phyloP scores from a whole-genome alignment of 306 rosid species.

The Heteromeles arbutifolia region DNA sequence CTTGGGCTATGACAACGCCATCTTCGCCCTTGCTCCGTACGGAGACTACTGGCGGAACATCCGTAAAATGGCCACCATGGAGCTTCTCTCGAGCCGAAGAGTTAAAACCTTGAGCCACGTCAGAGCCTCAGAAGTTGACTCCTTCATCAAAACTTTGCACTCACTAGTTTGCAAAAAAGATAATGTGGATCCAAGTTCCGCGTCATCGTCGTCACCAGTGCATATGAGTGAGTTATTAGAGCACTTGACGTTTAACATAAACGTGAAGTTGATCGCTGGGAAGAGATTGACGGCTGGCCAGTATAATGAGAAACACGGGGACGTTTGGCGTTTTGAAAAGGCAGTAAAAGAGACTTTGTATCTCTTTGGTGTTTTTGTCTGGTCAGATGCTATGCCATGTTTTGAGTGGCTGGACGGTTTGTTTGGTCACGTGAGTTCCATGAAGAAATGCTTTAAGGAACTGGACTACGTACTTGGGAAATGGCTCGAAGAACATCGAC shows the following conservation, averaged over 20 bases:
- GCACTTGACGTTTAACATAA: conserved; percentile 43
- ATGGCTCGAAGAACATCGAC: conserved; percentile 44
- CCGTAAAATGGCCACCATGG: conserved; percentile 33
- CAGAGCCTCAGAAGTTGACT: conserved; percentile 23
- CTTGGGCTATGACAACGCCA: conserved; percentile 21
- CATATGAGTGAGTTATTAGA: conserved; percentile 34
- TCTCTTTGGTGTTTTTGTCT: conserved; percentile 47
- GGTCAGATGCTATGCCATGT: conserved; percentile 38
- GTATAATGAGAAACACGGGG: conserved; percentile 11
- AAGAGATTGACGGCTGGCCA: conserved; percentile 29
- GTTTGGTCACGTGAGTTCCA: conserved; percentile 41
- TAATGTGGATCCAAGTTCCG: too few relatives aligned
- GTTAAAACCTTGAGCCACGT: conserved; percentile 36
- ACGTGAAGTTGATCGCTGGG: conserved; percentile 38
- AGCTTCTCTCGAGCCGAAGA: conserved; percentile 22
- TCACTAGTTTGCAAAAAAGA: background rate
- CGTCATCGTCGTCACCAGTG: background rate
- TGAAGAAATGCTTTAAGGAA: conserved; percentile 38
- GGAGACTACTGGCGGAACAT: conserved; percentile 57
- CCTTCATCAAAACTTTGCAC: conserved; percentile 34
- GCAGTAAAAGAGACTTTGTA: conserved; percentile 36
- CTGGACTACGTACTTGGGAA: conserved; percentile 24
- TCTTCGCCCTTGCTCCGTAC: conserved; percentile 44
- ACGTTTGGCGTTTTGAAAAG: conserved; percentile 25
- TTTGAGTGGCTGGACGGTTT: conserved; percentile 35